These are phyloP conservation scores for Fereydounia khargensis DNA, from an alignment of 1,284 basidiomycete species.

Conservation along the genomic window DNA sequence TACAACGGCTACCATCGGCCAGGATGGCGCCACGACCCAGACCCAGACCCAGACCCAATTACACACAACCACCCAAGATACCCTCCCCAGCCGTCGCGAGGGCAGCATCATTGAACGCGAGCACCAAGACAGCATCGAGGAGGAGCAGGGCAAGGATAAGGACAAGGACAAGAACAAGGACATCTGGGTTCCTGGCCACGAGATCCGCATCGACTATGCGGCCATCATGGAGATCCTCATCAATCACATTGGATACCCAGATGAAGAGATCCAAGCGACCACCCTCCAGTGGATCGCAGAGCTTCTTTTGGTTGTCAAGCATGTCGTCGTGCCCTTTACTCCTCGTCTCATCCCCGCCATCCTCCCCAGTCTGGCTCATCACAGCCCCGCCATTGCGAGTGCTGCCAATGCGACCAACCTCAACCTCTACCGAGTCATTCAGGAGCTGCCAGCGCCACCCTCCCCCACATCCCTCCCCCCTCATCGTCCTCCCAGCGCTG, in stretches of 20 bases:
- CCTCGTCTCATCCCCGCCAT: conserved; percentile 88
- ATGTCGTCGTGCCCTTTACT: conserved; percentile 91
- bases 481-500: conserved; percentile 59
- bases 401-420: conserved; percentile 85
- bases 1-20: not conserved
- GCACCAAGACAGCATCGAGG: conserved; percentile 44
- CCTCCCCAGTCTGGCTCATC: conserved; percentile 89
- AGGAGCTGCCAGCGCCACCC: conserved; percentile 72
- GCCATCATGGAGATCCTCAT: conserved; percentile 92
- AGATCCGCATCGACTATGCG: conserved; percentile 83
- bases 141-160: conserved; percentile 38
- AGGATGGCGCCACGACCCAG: too few species aligned
- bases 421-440: conserved; percentile 78
- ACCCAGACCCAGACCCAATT: too few species aligned
- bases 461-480: conserved; percentile 57
- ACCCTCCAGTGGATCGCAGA: conserved; percentile 84
- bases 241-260: conserved; percentile 76
- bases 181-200: conserved; percentile 88
- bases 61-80: too few species aligned
- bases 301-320: conserved; percentile 81
- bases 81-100: too few species aligned
- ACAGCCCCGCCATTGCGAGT: conserved; percentile 80
- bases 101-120: conserved; percentile 58
- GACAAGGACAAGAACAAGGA: conserved; percentile 58
- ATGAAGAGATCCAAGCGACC: conserved; percentile 60